Base-by-base conservation (phyloP, 495 filamentous ascomycete genomes). In the Aspergillus taichungensis region DNA sequence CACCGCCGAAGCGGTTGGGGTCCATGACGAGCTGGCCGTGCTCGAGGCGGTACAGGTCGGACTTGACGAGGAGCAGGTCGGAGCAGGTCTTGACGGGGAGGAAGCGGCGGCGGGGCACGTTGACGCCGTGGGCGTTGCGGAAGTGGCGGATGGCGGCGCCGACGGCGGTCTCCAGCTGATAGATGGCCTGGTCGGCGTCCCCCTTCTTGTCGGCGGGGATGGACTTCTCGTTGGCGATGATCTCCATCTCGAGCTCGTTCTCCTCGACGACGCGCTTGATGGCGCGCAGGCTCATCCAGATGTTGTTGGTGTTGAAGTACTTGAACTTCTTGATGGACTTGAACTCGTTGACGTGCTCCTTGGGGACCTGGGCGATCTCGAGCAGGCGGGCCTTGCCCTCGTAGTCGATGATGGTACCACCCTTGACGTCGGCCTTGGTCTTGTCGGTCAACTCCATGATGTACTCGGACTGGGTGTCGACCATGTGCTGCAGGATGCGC, bases 241-340 rank as follows among this genome's bases (percentile, higher is more conserved):
- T 99, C 74, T 99, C 92, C 83, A 99, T 92, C 76, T 90, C 88
- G 36, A 99, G 82, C 73, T 96, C 91, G 69, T 94, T 87, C 73
- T 94, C 86, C 77, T 99, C 90, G 2, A 99, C 94, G 38, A 99
- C 88, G 47, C 94, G 88, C 84, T 96, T 96, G 75, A 99, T 84
- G 51, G 92, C 92, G 61, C 87, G 82, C 56, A 95, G 79, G 75
- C 92, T 96, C 77, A 99, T 84, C 92, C 92, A 99, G 73, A 99
- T 95, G 79, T 99, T 99, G 85, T 99, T 99, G 70, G 92, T 99
- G 81, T 99, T 99, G 83, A 99, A 99, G 82, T 99, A 99, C 77
- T 95, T 96, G 84, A 99, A 99, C 78, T 99, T 99, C 84, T 97
- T 99, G 75, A 99, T 99, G 39, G 92, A 96, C 83, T 99, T 99